phyloP scores from a whole-genome alignment of 2,329 filamentous ascomycete species.

The Fusarium dlaminii region DNA sequence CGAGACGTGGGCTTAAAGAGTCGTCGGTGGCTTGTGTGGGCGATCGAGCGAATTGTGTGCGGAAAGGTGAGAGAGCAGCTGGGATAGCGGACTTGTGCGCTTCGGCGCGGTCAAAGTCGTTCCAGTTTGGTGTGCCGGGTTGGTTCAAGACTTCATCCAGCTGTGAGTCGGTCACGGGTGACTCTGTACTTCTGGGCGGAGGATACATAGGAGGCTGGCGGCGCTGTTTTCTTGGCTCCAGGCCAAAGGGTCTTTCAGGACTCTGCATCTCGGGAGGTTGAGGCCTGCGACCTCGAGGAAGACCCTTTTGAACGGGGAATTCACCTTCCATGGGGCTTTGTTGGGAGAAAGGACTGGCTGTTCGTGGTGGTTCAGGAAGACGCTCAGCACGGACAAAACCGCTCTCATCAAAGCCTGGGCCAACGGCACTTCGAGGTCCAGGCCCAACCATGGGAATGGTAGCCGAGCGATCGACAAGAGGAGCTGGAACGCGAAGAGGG shows the following conservation, averaged over 20 bases:
- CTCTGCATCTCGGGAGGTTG: slow-evolving; percentile 10
- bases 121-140: slow-evolving; percentile 41
- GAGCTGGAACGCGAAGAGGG: slow-evolving; percentile 38
- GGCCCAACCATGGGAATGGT: slow-evolving; percentile 6
- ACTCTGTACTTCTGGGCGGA: slow-evolving; percentile 21
- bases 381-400: slow-evolving; percentile 32
- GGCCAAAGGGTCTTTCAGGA: slow-evolving; percentile 11
- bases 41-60: slow-evolving; percentile 17
- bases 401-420: slow-evolving; percentile 32
- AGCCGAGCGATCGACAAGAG: slow-evolving; percentile 27
- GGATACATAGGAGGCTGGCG: slow-evolving; percentile 38
- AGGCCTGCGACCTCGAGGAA: slow-evolving; percentile 49
- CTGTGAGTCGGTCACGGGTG: neutral
- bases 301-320: slow-evolving; percentile 48
- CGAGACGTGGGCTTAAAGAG: slow-evolving; percentile 17
- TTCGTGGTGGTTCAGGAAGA: slow-evolving; percentile 29
- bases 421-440: slow-evolving; percentile 37
- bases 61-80: slow-evolving; percentile 47
- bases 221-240: slow-evolving; percentile 35
- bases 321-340: slow-evolving; percentile 44
- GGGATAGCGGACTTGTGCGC: slow-evolving; percentile 49
- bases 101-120: slow-evolving; percentile 41
- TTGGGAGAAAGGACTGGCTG: slow-evolving; percentile 42
- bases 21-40: slow-evolving; percentile 19
- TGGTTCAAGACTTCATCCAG: slow-evolving; percentile 5